Base-by-base conservation (phyloP, 805 yeast genomes). In the Lachancea waltii region DNA sequence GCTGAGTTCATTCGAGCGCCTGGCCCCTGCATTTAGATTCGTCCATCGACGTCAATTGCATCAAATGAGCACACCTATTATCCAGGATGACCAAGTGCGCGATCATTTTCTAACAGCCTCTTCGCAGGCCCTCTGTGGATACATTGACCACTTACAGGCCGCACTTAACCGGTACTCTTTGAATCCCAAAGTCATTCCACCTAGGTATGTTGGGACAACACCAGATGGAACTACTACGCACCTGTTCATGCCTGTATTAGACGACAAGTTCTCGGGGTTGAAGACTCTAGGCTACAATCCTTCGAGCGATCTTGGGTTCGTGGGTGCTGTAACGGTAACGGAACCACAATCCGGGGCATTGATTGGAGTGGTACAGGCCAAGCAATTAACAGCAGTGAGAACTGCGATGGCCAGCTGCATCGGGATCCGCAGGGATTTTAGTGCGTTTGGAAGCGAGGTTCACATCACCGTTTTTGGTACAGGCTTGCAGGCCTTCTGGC, bases 401-500 rank as follows among this genome's bases (percentile, higher is more conserved):
- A 79, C 86, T 3, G 84, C 84, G 0, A 60, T 79, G 39, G 73
- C 77, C 19, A 69, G 76, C 19, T 63, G 71, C 5, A 51, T 77
- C 14, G 73, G 75, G 0, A 50, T 78, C 40, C 58, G 56, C 9
- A 37, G 33, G 1, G 41, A 47, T 8, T 8, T 36, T 14, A 43
- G 44, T 1, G 43, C 40, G 7, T 52, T 59, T 23, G 50, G 47
- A 5, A 18, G 34, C 17, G 19, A 27, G 8, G 35, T 49, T 23
- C 41, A 44, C 25, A 53, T 62, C 3, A 54, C 64, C 0, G 74
- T 71, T 11, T 75, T 73, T 51, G 86, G 85, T 1, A 73, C 73
- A 20, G 86, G 85, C 0, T 65, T 68, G 24, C 85, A 79, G 54
- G 79, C 79, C 0, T 69, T 66, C 44, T 79, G 86, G 86, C 85